Base-by-base conservation (phyloP, 768 basidiomycete genomes). In the Guyanaporus albipodus region DNA sequence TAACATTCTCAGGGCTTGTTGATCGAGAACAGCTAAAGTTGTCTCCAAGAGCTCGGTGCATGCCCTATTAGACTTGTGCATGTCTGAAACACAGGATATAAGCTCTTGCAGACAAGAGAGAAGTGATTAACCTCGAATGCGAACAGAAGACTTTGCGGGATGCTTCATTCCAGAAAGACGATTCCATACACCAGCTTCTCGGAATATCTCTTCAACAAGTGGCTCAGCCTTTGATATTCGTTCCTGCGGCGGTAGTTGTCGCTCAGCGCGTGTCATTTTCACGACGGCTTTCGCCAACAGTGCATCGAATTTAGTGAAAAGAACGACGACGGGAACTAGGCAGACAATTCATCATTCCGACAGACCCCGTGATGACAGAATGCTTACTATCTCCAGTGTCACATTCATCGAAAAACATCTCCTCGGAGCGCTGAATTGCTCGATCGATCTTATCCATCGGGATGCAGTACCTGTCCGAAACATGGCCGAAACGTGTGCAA, bases 241-340 rank as follows among this genome's bases (percentile, higher is more conserved):
- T 12, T 45, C 48, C 9, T 6, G 12, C 6, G 6, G 11, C 10
- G 31, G 19, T 5, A 38, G 2, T 4, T 2, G 12, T 22, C 21
- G 37, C 33, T 38, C 29, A 23, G 31, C 19, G 6, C 31, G 19
- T 3, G 0, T 4, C 15, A 49, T 12, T n/a, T 35, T 27, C 10
- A 23, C 29, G 10, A 46, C 1, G 10, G 48, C 48, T 7, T 31
- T 17, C 4, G 29, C 18, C 19, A 32, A 2, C 1, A 49, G 37
- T 4, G 43, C 48, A 27, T 49, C 36, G 10, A 49, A 49, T 33
- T 49, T 49, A 2, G 44, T 50, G 33, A 50, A 35, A 4, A 47
- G 11, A 10, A 50, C 44, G 4, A 50, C 17, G 9, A 47, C 26
- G 6, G 49, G 49, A 34, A 48, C 49, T 50, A 11, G 9, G 11